These are phyloP conservation scores for Syzygium oleosum DNA, from an alignment of 345 rosid genomes.

Conservation along the genomic window DNA sequence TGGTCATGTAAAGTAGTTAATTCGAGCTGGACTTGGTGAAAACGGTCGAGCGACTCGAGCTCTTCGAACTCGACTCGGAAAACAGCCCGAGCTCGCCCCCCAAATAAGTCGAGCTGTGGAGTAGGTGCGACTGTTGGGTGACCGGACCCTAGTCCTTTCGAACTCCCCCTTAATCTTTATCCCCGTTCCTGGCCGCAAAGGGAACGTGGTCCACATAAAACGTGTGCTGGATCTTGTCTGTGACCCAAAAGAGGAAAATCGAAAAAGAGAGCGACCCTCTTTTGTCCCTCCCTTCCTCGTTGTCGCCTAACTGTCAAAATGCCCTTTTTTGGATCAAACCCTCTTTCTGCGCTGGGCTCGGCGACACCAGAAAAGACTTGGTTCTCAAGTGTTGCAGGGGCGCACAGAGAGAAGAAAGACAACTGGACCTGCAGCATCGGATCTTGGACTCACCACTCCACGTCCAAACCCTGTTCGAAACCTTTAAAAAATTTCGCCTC, in stretches of 20 bases:
- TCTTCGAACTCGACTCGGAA: rapidly evolving
- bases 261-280: not conserved
- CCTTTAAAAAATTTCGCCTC: not conserved
- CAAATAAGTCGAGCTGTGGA: not conserved
- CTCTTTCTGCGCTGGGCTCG: not conserved
- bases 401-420: not conserved
- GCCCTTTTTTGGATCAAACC: not conserved
- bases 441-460: not conserved
- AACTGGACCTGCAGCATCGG: not conserved
- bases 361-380: not conserved
- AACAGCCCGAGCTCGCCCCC: rapidly evolving
- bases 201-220: not conserved
- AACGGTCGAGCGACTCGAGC: not conserved
- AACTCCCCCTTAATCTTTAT: not conserved
- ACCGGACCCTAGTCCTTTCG: not conserved
- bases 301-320: not conserved
- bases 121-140: not conserved
- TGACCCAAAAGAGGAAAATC: not conserved
- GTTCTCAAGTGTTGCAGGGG: not conserved
- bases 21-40: not conserved
- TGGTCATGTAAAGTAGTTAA: rapidly evolving
- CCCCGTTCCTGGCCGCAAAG: not conserved
- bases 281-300: not conserved
- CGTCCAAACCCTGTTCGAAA: not conserved
- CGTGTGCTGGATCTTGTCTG: not conserved